These are phyloP conservation scores for Plasmodium gonderi DNA, from an alignment of 169 alveolate genomes.

Conservation along the genomic window DNA sequence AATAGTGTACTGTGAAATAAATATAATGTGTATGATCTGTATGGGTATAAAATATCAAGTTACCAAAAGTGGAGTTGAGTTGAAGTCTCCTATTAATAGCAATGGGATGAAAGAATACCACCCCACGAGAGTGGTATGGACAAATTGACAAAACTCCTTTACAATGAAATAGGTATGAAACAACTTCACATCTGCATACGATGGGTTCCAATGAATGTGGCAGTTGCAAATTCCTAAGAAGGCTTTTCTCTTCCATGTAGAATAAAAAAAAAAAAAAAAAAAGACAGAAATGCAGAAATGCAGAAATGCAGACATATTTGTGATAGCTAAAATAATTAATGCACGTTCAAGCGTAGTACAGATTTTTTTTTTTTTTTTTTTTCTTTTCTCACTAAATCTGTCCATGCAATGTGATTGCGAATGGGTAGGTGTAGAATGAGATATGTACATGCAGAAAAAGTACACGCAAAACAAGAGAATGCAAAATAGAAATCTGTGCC, in stretches of 20 bases:
- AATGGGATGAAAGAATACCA: conserved; percentile 24
- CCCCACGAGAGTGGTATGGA: neutral
- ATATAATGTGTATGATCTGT: too few relatives aligned
- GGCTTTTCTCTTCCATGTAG: neutral
- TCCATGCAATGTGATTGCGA: too few relatives aligned
- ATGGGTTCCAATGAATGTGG: conserved; percentile 50
- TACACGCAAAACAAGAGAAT: neutral
- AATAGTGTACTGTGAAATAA: too few relatives aligned
- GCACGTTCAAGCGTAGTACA: too few relatives aligned
- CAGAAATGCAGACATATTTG: neutral
- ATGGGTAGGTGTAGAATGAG: neutral
- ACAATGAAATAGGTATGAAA: conserved; percentile 31
- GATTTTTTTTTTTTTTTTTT: too few relatives aligned
- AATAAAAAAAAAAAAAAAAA: neutral
- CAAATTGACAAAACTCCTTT: conserved; percentile 41
- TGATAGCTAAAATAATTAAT: too few relatives aligned
- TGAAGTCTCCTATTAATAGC: conserved; percentile 52
- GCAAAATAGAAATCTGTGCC: neutral
- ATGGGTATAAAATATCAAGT: too few relatives aligned
- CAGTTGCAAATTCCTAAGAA: conserved; percentile 36
- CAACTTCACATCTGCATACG: conserved; percentile 45
- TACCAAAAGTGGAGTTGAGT: conserved; percentile 54
- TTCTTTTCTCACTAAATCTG: too few relatives aligned
- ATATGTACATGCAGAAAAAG: neutral
- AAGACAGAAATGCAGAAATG: neutral